Percentiles rank a stretch among this genome's conserved stretches.
Conservation (phyloP, 768 basidiomycete genomes). For the Psilocybe cubensis region DNA sequence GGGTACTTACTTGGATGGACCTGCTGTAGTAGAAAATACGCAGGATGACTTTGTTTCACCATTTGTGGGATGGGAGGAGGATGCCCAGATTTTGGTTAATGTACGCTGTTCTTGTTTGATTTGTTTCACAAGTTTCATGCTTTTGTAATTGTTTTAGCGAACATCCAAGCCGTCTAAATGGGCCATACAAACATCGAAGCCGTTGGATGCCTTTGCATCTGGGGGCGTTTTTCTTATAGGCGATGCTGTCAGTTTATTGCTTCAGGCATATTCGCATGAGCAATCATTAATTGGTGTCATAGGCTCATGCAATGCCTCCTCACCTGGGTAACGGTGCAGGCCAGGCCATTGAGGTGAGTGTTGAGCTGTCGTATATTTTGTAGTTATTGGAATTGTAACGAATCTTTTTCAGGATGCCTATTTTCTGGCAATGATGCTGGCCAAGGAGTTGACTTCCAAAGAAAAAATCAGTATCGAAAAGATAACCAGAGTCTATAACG, state of each 20-base stretch:
- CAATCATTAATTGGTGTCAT: background rate
- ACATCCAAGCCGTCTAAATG: constrained; percentile 52
- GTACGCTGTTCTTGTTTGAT: constrained; percentile 30
- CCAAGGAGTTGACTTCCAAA: constrained; percentile 40
- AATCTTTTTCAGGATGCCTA: constrained; percentile 46
- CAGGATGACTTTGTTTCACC: constrained; percentile 42
- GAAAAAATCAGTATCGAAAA: constrained; percentile 34
- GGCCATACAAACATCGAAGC: constrained; percentile 60
- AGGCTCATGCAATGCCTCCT: constrained; percentile 54
- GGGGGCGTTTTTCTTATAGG: constrained; percentile 48
- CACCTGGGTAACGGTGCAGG: constrained; percentile 57
- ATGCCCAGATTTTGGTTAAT: constrained; percentile 54
- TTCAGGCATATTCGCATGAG: background rate
- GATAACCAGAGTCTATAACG: constrained; percentile 40
- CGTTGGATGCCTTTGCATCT: constrained; percentile 48
- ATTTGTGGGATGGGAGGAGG: constrained; percentile 60
- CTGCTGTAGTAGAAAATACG: constrained; percentile 49
- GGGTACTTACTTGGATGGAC: constrained; percentile 44
- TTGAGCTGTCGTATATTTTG: no score
- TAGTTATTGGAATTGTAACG: no score
- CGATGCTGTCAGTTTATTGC: constrained; percentile 48
- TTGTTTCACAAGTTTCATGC: background rate
- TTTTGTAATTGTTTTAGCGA: constrained; percentile 37
- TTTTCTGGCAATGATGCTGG: constrained; percentile 43
- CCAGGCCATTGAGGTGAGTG: constrained; percentile 50